Evolutionary conservation across 768 basidiomycete species (phyloP).

Genomic region (Termitomyces sp.): DNA sequence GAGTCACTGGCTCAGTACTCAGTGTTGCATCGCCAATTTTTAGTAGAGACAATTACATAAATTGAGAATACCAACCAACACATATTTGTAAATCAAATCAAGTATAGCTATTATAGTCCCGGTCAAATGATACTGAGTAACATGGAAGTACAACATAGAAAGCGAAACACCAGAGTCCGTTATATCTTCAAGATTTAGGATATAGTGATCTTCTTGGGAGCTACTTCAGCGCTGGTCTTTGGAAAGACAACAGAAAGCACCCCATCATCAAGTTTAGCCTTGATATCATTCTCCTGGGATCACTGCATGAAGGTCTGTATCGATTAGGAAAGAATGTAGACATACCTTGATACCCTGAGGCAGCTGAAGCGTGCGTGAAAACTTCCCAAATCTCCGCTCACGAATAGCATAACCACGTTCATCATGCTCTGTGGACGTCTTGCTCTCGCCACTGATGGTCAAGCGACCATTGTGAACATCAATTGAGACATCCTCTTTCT

Average conservation of each 20-base stretch:
- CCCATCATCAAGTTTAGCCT: too few species aligned
- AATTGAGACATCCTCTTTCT: constrained; percentile 40
- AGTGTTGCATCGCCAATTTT: neutral
- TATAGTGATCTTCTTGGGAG: neutral
- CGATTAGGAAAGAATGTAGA: neutral
- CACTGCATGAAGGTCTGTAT: neutral
- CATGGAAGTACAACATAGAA: neutral
- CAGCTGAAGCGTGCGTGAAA: constrained; percentile 41
- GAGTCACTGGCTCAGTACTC: too few species aligned
- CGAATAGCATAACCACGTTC: constrained; percentile 34
- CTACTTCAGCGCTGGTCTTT: neutral
- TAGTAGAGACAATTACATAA: neutral
- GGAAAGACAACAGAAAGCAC: too few species aligned
- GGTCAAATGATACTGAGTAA: neutral
- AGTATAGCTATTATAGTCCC: neutral
- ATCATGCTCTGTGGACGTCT: constrained; percentile 23
- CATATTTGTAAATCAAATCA: neutral
- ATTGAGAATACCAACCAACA: too few species aligned
- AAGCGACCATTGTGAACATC: constrained; percentile 41
- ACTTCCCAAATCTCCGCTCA: constrained; percentile 43
- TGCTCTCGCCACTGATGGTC: constrained; percentile 40
- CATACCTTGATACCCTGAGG: constrained; percentile 44
- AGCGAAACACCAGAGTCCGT: neutral
- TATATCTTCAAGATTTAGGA: neutral
- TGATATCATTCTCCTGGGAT: too few species aligned